Base-by-base conservation (phyloP, 495 filamentous ascomycete species). In the Trichocladium uniseriatum region DNA sequence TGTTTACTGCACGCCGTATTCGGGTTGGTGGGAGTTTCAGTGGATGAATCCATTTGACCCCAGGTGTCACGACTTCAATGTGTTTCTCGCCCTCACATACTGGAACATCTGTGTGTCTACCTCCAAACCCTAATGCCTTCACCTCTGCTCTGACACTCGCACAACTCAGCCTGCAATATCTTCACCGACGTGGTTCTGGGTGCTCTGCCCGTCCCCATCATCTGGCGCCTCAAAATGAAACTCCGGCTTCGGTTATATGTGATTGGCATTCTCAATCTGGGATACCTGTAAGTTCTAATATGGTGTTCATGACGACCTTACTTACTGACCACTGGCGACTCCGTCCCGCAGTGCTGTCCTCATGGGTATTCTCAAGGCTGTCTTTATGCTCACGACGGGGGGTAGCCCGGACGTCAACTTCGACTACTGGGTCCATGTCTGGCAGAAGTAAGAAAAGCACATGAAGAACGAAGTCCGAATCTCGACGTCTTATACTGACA, bases 1-100 rank as follows among this genome's bases (percentile, higher is more conserved):
- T 22, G 55, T 67, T 38, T 55, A 59, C 31, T 69, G 66, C 37
- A 40, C 48, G 13, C 66, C 66, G 5, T 47, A 39, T 8, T 47
- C 45, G 35, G 45, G 45, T 1, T 47, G 45, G 45, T 47, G 35
- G 35, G 45, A 39, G 13, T 47, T 47, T 13, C 45, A 47, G 28
- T 47, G 45, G 45, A 19, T 29, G 24, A 47, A 38, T 15, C 45
- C 35, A 11, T 47, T 38, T 20, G 45, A 47, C 16, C 45, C 45
- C 1, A 24, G 45, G 15, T 47, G 45, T 14, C 1, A 29, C 7
- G n/a, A 19, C 22, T 47, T 47, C n/a, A 47, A 11, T 20, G 16
- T 47, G 22, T 47, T 47, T 31, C 32, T 47, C 35, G 31, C 38
- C 16, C 45, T 47, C 2, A 19, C 21, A 24, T 47, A 47, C n/a